Base-by-base conservation (phyloP, 306 rosid species). In the Medicago ruthenica region DNA sequence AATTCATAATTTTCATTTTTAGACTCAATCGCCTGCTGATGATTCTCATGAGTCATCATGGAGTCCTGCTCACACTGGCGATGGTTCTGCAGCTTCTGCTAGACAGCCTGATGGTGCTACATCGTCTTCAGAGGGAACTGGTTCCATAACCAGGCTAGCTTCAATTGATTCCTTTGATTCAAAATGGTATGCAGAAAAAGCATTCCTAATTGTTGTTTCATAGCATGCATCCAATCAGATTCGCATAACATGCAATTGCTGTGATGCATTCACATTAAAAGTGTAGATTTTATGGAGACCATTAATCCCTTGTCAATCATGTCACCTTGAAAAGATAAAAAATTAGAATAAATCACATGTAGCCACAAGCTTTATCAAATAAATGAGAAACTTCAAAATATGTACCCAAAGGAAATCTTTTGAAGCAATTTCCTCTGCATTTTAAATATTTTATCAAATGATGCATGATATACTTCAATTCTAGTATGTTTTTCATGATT, bases 161-260 rank as follows among this genome's bases (percentile, higher is more conserved):
- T 96, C 99, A 40, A 96, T 96, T 21, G 99, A 96, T 81, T 96
- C 99, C 72, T 96, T 96, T 20, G 99, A 96, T 86, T 96, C 99
- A 57, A 96, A 90, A 82, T 96, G 99, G 99, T 96, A 89, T 63
- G 80, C 71, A 53, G 59, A n/a, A 64, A 13, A 34, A 34, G 4
- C 63, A 59, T 45, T 81, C 68, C 36, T 66, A 20, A 12, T 58
- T 24, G 58, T 76, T 57, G 31, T 42, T 22, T 36, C 21, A 37
- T 64, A 59, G 61, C 73, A 47, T 21, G 59, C 67, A 12, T 69
- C 75, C 24, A 64, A 63, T 72, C 77, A 72, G 76, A 58, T 76
- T 76, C 18, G 10, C 54, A 15, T 31, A 34, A 58, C 64, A 67
- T 61, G 57, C 11, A 76, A 37, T 45, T 17, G 31, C 31, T 62